Conservation (phyloP, 441 rosid species). For the Aleurites moluccanus region DNA sequence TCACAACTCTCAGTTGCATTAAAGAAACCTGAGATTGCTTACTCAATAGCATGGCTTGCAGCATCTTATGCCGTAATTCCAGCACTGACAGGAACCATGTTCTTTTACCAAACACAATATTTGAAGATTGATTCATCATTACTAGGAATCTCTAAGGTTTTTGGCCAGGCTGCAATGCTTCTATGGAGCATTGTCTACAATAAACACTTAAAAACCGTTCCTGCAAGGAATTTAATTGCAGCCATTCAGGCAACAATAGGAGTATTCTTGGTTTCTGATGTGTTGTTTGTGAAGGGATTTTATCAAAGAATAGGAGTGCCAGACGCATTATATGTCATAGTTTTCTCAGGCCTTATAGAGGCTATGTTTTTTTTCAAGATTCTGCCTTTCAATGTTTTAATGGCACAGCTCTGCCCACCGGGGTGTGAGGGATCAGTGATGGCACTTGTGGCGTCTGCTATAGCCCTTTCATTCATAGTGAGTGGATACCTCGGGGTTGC, state of each 20-base stretch:
- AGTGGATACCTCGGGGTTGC: conserved; percentile 78
- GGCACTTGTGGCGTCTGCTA: conserved; percentile 82
- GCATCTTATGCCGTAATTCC: conserved; percentile 75
- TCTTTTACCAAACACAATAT: conserved; percentile 78
- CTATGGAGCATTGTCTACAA: conserved; percentile 79
- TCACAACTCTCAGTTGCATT: conserved; percentile 55
- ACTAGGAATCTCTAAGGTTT: conserved; percentile 76
- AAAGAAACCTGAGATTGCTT: conserved; percentile 58
- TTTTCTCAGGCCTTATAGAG: conserved; percentile 70
- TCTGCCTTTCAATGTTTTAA: conserved; percentile 71
- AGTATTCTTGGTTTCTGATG: conserved; percentile 64
- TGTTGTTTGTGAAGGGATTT: conserved; percentile 60
- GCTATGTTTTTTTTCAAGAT: conserved; percentile 67
- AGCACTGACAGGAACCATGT: conserved; percentile 78
- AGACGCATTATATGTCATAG: conserved; percentile 54
- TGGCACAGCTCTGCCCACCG: conserved; percentile 66
- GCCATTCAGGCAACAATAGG: conserved; percentile 66
- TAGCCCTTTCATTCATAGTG: conserved; percentile 65
- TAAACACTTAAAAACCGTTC: conserved; percentile 46
- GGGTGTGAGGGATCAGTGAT: conserved; percentile 92
- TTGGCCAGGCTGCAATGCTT: conserved; percentile 77
- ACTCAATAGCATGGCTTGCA: conserved; percentile 70
- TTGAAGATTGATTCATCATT: conserved; percentile 57
- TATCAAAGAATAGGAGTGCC: conserved; percentile 62
- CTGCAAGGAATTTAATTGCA: conserved; percentile 59